Base-by-base conservation (phyloP, 257 asterid species). In the Lycium barbarum region DNA sequence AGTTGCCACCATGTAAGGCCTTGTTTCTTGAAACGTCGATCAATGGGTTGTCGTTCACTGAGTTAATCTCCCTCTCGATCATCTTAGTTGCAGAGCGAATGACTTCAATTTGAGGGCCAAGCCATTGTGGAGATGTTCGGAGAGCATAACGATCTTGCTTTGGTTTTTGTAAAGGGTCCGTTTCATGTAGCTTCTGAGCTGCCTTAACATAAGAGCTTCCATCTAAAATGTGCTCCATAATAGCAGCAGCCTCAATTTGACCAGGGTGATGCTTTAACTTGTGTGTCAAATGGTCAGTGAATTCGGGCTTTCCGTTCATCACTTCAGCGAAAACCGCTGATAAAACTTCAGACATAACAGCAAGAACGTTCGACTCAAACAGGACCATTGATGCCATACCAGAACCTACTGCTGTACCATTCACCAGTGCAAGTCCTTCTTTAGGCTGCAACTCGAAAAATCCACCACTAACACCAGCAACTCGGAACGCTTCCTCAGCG, bases 31-130 rank as follows among this genome's bases (percentile, higher is more conserved):
- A 88, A 20, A 91, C 92, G 22, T 91, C 93, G 10, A 91, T 89
- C 86, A 89, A 83, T 13, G 93, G 93, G 53, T 91, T 91, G 45
- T 91, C 93, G 10, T 91, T 91, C 47, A 89, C 93, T 9, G 93
- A 91, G 81, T 91, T 91, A 84, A 91, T 91, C 71, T 91, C 93
- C 82, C 92, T 89, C 90, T 91, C 92, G 13, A 91, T 91, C 93
- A 91, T 89, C 65, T 89, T 89, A 20, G 92, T 89, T 38, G 93
- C 92, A 0, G 86, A 3, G 0, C 92, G 92, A 43, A 91, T 91
- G 12, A 91, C 93, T 80, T 91, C 93, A 14, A 91, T 89, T 45
- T 86, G 93, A 2, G 93, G 93, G 9, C 92, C 93, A 7, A 91
- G 90, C 93, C 93, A 91, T 1, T 91, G 93, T 20, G 92, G 91